phyloP scores from a whole-genome alignment of 2,329 filamentous ascomycete genomes.

The Neonectria magnoliae region DNA sequence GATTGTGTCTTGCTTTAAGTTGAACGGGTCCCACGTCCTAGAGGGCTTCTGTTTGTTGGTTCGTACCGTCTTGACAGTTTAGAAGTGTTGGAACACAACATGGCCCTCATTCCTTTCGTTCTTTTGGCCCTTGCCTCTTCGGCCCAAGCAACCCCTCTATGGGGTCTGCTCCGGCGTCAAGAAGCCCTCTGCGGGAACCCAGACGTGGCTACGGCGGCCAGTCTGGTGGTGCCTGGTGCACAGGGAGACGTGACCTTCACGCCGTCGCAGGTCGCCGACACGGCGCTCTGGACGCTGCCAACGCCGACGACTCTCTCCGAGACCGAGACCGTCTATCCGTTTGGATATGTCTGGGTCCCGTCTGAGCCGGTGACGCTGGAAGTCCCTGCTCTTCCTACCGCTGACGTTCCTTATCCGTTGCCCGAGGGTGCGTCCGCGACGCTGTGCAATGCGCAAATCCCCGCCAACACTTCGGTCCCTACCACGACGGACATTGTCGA shows the following conservation, averaged over 20 bases:
- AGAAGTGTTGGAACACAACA: conserved; percentile 3
- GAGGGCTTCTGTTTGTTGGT: neutral
- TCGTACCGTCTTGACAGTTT: neutral
- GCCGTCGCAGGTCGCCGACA: conserved; percentile 19
- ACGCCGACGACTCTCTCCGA: conserved; percentile 11
- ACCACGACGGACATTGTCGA: neutral
- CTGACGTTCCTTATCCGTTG: conserved; percentile 14
- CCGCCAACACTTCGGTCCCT: neutral
- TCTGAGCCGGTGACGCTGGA: conserved; percentile 8
- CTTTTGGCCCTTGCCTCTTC: conserved; percentile 12
- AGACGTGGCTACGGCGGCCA: conserved; percentile 7
- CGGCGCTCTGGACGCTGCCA: conserved; percentile 13
- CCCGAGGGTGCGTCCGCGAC: conserved; percentile 6
- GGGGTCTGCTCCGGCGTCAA: conserved; percentile 6
- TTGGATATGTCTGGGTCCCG: conserved; percentile 24
- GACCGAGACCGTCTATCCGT: conserved; percentile 20
- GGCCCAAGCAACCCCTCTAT: conserved; percentile 14
- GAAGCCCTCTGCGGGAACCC: conserved; percentile 16
- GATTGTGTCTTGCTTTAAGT: neutral
- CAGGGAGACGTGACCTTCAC: conserved; percentile 23
- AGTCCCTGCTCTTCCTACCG: conserved; percentile 12
- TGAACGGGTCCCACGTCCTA: neutral
- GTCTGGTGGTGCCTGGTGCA: conserved; percentile 15
- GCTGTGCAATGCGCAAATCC: neutral
- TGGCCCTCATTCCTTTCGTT: conserved; percentile 15